These are phyloP conservation scores for Ustilago lituana DNA, from an alignment of 1,284 basidiomycete species.

Conservation along the genomic window DNA sequence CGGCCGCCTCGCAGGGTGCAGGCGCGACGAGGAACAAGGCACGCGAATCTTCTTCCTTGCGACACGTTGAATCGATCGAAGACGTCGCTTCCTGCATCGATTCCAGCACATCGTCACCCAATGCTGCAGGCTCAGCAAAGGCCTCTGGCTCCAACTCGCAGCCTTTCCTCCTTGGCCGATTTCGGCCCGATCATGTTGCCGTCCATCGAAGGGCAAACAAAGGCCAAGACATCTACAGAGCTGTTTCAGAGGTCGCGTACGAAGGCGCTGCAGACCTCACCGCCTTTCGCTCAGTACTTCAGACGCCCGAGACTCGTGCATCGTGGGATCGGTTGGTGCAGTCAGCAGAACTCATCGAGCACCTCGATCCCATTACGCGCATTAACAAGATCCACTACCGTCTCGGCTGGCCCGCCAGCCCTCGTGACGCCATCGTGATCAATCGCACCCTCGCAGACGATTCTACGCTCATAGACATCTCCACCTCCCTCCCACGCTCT, in stretches of 20 bases:
- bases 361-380: constrained; percentile 84
- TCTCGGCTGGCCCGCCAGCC: constrained; percentile 94
- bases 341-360: constrained; percentile 81
- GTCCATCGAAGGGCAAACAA: constrained; percentile 69
- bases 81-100: constrained; percentile 17
- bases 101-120: constrained; percentile 7
- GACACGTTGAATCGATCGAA: constrained; percentile 33
- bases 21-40: constrained; percentile 9
- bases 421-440: constrained; percentile 55
- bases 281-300: constrained; percentile 82
- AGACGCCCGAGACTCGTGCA: constrained; percentile 80
- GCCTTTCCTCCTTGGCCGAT: constrained; percentile 33
- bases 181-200: constrained; percentile 67
- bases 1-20: constrained; percentile 6
- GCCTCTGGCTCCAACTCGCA: constrained; percentile 3
- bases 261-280: constrained; percentile 76
- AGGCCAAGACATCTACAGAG: constrained; percentile 81
- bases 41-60: constrained; percentile 34
- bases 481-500: constrained; percentile 93
- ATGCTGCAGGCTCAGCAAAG: not conserved
- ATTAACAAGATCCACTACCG: constrained; percentile 89
- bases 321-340: constrained; percentile 89
- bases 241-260: constrained; percentile 80
- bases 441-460: constrained; percentile 42
- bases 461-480: constrained; percentile 83